Base-by-base conservation (phyloP, 495 filamentous ascomycete genomes). In the Neurospora intermedia region DNA sequence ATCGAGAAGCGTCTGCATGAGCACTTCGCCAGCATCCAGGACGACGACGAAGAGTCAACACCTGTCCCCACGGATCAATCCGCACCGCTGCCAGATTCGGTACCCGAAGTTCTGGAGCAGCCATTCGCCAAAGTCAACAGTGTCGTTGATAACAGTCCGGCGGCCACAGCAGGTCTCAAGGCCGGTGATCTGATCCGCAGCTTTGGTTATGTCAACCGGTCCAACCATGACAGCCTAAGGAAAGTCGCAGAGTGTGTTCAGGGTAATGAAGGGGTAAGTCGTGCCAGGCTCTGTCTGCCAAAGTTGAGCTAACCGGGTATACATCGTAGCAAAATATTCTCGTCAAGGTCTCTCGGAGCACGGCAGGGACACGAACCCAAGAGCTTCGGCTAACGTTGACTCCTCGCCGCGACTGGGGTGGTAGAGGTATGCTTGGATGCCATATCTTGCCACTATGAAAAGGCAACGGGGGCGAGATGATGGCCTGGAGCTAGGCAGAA, bases 121-220 rank as follows among this genome's bases (percentile, higher is more conserved):
- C 89, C 94, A 1, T 99, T 99, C 79, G 96, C 96, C 23, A 96
- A 88, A 78, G 91, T 99, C 73, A 98, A 97, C 75, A 91, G 87
- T 46, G 92, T 99, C 27, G 90, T 89, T 38, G 77, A 86, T 8
- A 87, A 86, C 27, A 97, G 94, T 77, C 96, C 96, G 31, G 96
- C 96, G 31, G 90, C 91, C 38, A 81, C 88, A 69, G 94, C 96
- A 15, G 96, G 96, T 15, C 81, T 99, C 77, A 91, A 89, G 80
- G 83, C 86, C 20, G 95, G 94, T n/a, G 96, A 99, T 81, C 81
- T 86, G 72, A 89, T 99, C 74, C 88, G 89, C 74, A 89, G 88
- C 79, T 97, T 99, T 84, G 96, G 95, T 62, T 88, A 85, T 74
- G 91, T 92, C 27, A 91, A 93, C 77, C 90, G 86, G 83, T 83